Evolutionary conservation across 106 monocot species (phyloP).

Genomic region (Platanthera guangdongensis): DNA sequence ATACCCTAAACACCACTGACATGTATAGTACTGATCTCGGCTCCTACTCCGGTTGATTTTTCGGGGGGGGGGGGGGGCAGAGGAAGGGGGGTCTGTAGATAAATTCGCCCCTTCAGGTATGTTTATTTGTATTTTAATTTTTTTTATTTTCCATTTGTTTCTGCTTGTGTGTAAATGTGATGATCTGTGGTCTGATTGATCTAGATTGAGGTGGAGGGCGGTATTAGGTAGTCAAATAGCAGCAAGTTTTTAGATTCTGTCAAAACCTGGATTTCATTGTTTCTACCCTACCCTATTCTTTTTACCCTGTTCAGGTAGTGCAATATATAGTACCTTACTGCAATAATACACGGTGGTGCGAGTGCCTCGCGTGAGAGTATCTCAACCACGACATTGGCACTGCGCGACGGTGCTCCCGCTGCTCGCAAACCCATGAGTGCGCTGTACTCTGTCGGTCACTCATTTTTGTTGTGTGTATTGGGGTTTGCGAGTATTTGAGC

Average conservation of each 20-base stretch:
- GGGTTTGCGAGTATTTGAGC: too few species aligned
- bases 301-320: too few species aligned
- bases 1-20: constrained; percentile 5
- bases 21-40: constrained; percentile 51
- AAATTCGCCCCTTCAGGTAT: background rate
- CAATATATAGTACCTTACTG: too few species aligned
- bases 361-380: too few species aligned
- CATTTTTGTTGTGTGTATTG: too few species aligned
- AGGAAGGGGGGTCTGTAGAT: constrained; percentile 18
- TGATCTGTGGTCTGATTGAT: background rate
- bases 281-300: too few species aligned
- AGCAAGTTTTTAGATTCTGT: background rate
- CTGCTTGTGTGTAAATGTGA: background rate
- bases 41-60: constrained; percentile 36
- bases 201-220: constrained; percentile 1
- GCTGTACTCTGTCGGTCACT: too few species aligned
- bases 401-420: too few species aligned
- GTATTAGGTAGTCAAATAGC: constrained; percentile 5
- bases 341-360: too few species aligned
- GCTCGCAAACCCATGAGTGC: too few species aligned
- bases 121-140: background rate
- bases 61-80: background rate
- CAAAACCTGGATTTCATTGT: too few species aligned
- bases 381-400: too few species aligned
- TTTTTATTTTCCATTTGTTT: constrained; percentile 14